Percentiles rank a stretch among this genome's conserved stretches.
These are phyloP conservation scores for Leccinum solheimii DNA, from an alignment of 1,284 basidiomycete species.

Conservation along the genomic window DNA sequence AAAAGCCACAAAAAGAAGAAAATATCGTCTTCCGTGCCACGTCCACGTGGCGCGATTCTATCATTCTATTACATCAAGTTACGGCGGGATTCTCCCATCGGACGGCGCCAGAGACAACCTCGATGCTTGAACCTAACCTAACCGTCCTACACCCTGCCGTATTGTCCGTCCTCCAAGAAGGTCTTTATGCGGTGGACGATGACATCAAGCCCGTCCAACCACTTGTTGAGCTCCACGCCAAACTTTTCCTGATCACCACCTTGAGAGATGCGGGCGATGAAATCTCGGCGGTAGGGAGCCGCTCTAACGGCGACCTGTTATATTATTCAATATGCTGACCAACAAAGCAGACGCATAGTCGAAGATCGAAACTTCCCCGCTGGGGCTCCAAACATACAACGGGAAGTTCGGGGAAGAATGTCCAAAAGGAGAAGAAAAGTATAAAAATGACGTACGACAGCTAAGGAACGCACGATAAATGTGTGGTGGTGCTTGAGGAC, in stretches of 20 bases:
- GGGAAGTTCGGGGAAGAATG: not conserved
- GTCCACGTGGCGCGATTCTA: constrained; percentile 22
- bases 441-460: constrained; percentile 61
- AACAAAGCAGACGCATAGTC: not conserved
- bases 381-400: constrained; percentile 1
- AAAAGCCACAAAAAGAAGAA: not conserved
- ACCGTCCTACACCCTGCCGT: constrained; percentile 53
- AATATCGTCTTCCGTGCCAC: constrained; percentile 1
- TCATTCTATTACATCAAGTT: constrained; percentile 4
- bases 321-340: not conserved
- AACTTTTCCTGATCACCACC: constrained; percentile 79
- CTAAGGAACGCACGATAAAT: constrained; percentile 82
- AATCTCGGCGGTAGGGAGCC: constrained; percentile 84
- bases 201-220: constrained; percentile 76
- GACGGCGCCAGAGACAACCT: constrained; percentile 2
- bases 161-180: constrained; percentile 68
- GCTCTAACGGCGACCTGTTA: constrained; percentile 88
- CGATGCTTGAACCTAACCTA: not conserved
- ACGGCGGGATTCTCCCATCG: constrained; percentile 19
- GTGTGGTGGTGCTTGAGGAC: constrained; percentile 84
- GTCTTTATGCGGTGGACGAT: constrained; percentile 67
- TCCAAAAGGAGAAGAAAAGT: not conserved
- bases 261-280: constrained; percentile 84
- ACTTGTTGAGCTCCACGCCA: constrained; percentile 70
- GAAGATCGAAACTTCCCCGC: not conserved